Evolutionary conservation across 352 stramenopile genomes (phyloP).

Genomic region (Phytophthora pini): DNA sequence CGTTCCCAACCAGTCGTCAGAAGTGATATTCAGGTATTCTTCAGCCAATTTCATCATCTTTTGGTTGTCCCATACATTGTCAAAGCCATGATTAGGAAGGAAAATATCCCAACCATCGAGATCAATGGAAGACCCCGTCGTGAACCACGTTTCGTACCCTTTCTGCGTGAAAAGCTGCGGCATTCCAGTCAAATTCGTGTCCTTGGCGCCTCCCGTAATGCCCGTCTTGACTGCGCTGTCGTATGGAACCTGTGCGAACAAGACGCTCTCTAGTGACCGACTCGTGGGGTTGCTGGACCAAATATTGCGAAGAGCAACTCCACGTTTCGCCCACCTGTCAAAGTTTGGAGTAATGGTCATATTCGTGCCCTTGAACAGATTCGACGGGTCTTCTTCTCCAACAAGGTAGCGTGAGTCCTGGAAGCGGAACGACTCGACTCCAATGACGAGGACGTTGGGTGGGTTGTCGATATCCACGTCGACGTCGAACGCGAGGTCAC

Average conservation of each 20-base stretch:
- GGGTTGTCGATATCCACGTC: constrained; percentile 40
- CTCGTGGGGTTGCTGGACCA: constrained; percentile 67
- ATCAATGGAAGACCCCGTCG: constrained; percentile 45
- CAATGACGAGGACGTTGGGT: constrained; percentile 58
- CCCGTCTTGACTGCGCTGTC: constrained; percentile 45
- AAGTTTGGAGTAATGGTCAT: constrained; percentile 54
- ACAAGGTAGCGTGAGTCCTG: constrained; percentile 60
- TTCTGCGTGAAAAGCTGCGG: constrained; percentile 60
- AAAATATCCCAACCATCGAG: constrained; percentile 61
- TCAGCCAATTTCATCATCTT: constrained; percentile 52
- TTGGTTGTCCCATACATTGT: constrained; percentile 41
- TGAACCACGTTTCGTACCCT: constrained; percentile 57
- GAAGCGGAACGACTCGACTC: constrained; percentile 60
- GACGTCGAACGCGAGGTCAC: constrained; percentile 44
- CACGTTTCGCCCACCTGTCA: constrained; percentile 53
- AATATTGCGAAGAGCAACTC: constrained; percentile 58
- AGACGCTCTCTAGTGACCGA: constrained; percentile 57
- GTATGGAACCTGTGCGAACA: constrained; percentile 60
- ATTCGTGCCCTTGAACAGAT: constrained; percentile 42
- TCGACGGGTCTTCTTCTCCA: constrained; percentile 40
- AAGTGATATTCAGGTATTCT: constrained; percentile 34
- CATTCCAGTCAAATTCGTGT: constrained; percentile 43
- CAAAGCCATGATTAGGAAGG: constrained; percentile 53
- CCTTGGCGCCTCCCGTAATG: constrained; percentile 33
- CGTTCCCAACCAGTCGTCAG: constrained; percentile 38